phyloP scores from a whole-genome alignment of 306 rosid genomes.

The Quercus robur region DNA sequence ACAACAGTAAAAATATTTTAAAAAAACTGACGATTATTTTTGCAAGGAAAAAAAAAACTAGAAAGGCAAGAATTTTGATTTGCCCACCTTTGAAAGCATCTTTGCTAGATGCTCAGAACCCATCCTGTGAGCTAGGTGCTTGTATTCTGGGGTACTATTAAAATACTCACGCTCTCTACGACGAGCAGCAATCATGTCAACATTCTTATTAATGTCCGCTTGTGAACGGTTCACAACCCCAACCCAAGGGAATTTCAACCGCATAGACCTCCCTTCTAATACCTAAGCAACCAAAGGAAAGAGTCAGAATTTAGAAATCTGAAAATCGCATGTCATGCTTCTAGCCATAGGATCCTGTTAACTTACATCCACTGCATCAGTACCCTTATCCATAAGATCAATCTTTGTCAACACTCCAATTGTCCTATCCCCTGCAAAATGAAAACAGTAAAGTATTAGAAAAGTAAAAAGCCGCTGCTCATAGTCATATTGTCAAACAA shows the following conservation, averaged over 20 bases:
- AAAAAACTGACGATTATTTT: neutral
- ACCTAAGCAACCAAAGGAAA: constrained; percentile 50
- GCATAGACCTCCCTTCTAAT: constrained; percentile 74
- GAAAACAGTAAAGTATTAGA: constrained; percentile 12
- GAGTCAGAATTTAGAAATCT: constrained; percentile 7
- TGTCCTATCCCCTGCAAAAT: constrained; percentile 84
- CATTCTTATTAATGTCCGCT: constrained; percentile 87
- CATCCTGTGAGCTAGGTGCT: constrained; percentile 85
- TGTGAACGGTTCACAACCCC: constrained; percentile 96
- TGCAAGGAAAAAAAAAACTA: neutral
- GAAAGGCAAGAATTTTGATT: neutral
- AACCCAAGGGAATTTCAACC: constrained; percentile 88
- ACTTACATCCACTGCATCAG: constrained; percentile 95
- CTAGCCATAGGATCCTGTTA: neutral
- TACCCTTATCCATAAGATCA: constrained; percentile 99
- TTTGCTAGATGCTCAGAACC: constrained; percentile 96
- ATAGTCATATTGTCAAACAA: neutral
- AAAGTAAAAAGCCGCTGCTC: neutral
- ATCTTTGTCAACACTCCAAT: constrained; percentile 92
- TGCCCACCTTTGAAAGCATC: constrained; percentile 81
- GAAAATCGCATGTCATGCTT: neutral
- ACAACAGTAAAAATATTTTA: neutral
- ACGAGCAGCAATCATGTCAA: constrained; percentile 97
- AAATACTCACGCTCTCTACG: constrained; percentile 88
- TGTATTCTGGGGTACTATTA: constrained; percentile 76